These are phyloP conservation scores for Podaxis sp. DNA, from an alignment of 768 basidiomycete genomes.

Conservation along the genomic window DNA sequence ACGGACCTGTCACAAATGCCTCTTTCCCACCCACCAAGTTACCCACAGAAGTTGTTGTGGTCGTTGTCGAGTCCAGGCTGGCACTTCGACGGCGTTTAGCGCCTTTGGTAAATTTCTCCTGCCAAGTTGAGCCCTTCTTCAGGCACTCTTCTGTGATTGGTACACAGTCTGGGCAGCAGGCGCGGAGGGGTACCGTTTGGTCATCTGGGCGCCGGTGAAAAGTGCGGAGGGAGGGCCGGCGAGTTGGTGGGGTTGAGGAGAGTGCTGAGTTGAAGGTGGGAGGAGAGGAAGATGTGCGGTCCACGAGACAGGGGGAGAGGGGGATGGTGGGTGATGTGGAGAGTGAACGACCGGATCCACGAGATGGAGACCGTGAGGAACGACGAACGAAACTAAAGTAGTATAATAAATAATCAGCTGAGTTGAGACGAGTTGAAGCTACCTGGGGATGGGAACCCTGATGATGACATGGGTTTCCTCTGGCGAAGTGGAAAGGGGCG, in stretches of 20 bases:
- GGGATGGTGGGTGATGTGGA: slow-evolving; percentile 25
- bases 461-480: slow-evolving; percentile 48
- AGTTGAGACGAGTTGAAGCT: slow-evolving; percentile 17
- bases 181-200: slow-evolving; percentile 61
- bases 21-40: slow-evolving; percentile 1
- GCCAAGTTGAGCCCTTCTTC: slow-evolving; percentile 53
- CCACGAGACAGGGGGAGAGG: slow-evolving; percentile 53
- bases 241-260: slow-evolving; percentile 13
- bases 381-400: slow-evolving; percentile 11
- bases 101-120: slow-evolving; percentile 58
- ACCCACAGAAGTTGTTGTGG: background rate
- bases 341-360: slow-evolving; percentile 25
- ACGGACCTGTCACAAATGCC: background rate
- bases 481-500: slow-evolving; percentile 7
- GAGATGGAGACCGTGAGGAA: slow-evolving; percentile 10
- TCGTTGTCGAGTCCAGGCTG: slow-evolving; percentile 28
- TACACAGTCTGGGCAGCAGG: slow-evolving; percentile 66
- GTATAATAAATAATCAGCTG: background rate
- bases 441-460: slow-evolving; percentile 63
- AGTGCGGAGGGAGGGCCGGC: slow-evolving; percentile 30
- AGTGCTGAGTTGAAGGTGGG: slow-evolving; percentile 10
- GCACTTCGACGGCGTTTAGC: slow-evolving; percentile 54
- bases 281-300: slow-evolving; percentile 29
- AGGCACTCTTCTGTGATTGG: slow-evolving; percentile 52
- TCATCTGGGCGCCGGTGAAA: slow-evolving; percentile 29